Evolutionary conservation across 345 rosid species (phyloP), one percentile per base, ranked within the genome.

Genomic region (Erysimum cheiranthoides): DNA sequence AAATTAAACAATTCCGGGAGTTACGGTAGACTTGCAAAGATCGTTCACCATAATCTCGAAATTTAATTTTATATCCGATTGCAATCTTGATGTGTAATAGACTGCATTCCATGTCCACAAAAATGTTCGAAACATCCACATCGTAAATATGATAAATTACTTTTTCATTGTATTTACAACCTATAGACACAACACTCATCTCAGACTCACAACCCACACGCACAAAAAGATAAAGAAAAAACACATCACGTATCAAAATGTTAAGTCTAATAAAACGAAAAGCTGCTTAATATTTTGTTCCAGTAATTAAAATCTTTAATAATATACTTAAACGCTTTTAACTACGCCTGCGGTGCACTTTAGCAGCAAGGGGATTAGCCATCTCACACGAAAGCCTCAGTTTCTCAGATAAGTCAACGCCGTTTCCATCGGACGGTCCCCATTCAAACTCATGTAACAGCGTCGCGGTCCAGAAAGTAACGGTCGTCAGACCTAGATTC

Each of bases 301-400:
- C 35, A 16, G 36, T 43, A 35, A 62, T 70, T 35, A 42, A 21
- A 52, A 39, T 10, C 7, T 16, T 38, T 3, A 39, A 59, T 12
- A 32, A 21, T 5, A 14, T 60, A 13, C 45, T 42, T 40, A 39
- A 6, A 28, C n/a, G 52, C 57, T 32, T 51, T 67, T 73, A 54
- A 69, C 53, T 47, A 8, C 75, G 80, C 73, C 95, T 84, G 5
- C 84, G 78, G 6, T 66, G 73, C 71, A 87, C 71, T 63, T 76
- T 74, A 40, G 84, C 87, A 4, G 75, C 31, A 45, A 90, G 78
- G 8, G 97, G 96, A 62, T 76, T 90, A 5, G 91, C 94, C 96
- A 93, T 88, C 74, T 90, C 95, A 54, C 93, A 89, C 0, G 98
- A 93, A 3, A 93, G 88, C 62, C 83, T 81, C 9, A 93, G 76